A percentile compares a stretch with the other conserved stretches of the same genome.
Conservation (phyloP, 2,329 filamentous ascomycete species). For the Pseudopithomyces maydicus region DNA sequence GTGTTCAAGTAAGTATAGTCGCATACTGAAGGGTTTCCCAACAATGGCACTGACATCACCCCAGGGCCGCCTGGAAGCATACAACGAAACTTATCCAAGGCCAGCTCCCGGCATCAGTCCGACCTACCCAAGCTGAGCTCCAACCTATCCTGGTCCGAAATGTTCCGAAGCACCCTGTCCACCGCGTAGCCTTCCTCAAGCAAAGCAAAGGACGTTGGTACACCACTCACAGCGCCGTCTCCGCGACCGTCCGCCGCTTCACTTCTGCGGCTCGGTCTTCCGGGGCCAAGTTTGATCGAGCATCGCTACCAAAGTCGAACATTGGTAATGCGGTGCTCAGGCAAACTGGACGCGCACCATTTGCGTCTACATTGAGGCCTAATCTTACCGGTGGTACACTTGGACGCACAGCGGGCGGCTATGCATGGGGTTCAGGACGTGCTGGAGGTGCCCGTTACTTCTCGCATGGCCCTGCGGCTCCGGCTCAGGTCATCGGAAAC, state of each 20-base stretch:
- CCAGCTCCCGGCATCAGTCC: slow-evolving; percentile 49
- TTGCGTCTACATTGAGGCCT: slow-evolving; percentile 85
- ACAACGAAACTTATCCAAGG: slow-evolving; percentile 52
- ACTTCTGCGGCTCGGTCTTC: slow-evolving; percentile 49
- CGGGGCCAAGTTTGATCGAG: slow-evolving; percentile 54
- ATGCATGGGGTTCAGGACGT: slow-evolving; percentile 72
- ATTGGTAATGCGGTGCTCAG: slow-evolving; percentile 63
- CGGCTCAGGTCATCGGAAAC: slow-evolving; percentile 90
- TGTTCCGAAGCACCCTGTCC: slow-evolving; percentile 62
- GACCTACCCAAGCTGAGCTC: slow-evolving; percentile 55
- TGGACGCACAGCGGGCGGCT: slow-evolving; percentile 87
- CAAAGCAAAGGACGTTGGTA: slow-evolving; percentile 69
- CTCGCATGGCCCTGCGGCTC: slow-evolving; percentile 82
- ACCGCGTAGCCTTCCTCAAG: slow-evolving; percentile 65
- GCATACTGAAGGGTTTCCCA: background rate
- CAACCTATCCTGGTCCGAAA: slow-evolving; percentile 66
- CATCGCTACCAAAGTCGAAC: slow-evolving; percentile 61
- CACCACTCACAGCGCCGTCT: slow-evolving; percentile 58
- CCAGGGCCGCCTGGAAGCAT: slow-evolving; percentile 55
- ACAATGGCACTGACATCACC: slow-evolving; percentile 19
- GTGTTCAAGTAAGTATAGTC: slow-evolving; percentile 42
- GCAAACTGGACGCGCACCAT: slow-evolving; percentile 78
- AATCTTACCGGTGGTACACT: slow-evolving; percentile 89
- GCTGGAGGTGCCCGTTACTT: slow-evolving; percentile 81
- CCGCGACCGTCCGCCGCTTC: slow-evolving; percentile 56